A percentile compares a stretch with the other conserved stretches of the same genome.
These are phyloP conservation scores for Phytophthora sojae DNA, from an alignment of 352 stramenopile genomes.

Conservation along the genomic window DNA sequence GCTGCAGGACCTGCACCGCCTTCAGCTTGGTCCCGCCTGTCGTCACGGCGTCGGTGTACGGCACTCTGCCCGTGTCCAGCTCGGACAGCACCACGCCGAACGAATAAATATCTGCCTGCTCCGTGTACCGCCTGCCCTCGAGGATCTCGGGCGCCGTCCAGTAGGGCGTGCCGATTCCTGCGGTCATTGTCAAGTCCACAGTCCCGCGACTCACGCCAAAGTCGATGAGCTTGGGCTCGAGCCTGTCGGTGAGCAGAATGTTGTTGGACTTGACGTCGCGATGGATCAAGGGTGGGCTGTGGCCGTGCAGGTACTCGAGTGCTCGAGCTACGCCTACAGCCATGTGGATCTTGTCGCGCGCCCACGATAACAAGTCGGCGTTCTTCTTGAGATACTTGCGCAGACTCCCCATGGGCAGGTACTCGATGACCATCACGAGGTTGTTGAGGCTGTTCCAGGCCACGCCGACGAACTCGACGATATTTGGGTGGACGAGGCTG, in stretches of 20 bases:
- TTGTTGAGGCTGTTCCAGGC: constrained; percentile 50
- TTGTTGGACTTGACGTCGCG: constrained; percentile 48
- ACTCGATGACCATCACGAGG: constrained; percentile 44
- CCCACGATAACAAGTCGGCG: constrained; percentile 35
- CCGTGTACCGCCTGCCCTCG: constrained; percentile 52
- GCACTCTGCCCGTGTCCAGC: constrained; percentile 42
- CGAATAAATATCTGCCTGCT: constrained; percentile 73
- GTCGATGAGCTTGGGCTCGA: constrained; percentile 79
- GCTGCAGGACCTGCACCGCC: constrained; percentile 48
- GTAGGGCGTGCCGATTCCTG: constrained; percentile 80
- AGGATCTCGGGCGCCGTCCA: constrained; percentile 85
- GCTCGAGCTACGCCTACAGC: constrained; percentile 40
- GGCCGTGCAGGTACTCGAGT: constrained; percentile 38
- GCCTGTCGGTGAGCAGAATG: constrained; percentile 66
- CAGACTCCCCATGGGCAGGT: constrained; percentile 20
- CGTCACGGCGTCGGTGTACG: constrained; percentile 34
- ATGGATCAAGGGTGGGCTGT: constrained; percentile 34
- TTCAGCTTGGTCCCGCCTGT: constrained; percentile 22
- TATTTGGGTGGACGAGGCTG: constrained; percentile 53
- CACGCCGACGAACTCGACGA: constrained; percentile 55
- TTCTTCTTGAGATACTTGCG: constrained; percentile 24
- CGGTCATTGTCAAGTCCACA: constrained; percentile 38
- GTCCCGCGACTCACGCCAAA: constrained; percentile 68
- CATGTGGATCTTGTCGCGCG: constrained; percentile 48
- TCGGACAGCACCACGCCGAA: constrained; percentile 67